Conservation (phyloP, 2,329 filamentous ascomycete species). For the Aspergillus sp. region DNA sequence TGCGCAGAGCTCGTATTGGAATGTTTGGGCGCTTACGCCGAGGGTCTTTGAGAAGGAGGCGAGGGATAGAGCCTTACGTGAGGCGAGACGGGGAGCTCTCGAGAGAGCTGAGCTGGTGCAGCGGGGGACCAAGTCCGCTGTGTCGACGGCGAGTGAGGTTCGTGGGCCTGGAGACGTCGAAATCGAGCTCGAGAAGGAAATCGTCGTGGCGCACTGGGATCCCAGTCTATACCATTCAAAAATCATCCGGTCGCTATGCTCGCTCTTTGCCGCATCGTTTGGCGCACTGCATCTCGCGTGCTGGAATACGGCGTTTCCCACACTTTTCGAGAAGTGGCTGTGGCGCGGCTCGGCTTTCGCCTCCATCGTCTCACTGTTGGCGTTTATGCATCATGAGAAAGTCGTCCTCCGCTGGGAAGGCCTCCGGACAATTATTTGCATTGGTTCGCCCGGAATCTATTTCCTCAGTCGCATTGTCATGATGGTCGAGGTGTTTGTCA, state of each 20-base stretch:
- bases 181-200: background rate
- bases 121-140: background rate
- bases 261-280: conserved; percentile 6
- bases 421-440: background rate
- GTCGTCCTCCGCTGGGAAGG: background rate
- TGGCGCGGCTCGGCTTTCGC: conserved; percentile 4
- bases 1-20: conserved; percentile 4
- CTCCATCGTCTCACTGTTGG: conserved; percentile 2
- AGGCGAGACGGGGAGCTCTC: background rate
- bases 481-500: conserved; percentile 10
- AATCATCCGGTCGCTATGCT: conserved; percentile 3
- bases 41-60: conserved; percentile 12
- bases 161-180: too few relatives aligned
- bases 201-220: conserved; percentile 13
- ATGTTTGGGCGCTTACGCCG: conserved; percentile 5
- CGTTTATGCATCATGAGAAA: conserved; percentile 12
- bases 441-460: conserved; percentile 3
- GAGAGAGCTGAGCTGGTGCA: too few relatives aligned
- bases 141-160: too few relatives aligned
- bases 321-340: background rate
- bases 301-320: conserved; percentile 9
- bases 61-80: too few relatives aligned
- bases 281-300: conserved; percentile 12
- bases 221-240: conserved; percentile 10
- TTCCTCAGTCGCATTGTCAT: conserved; percentile 7